Conservation (phyloP, 2,329 filamentous ascomycete species). For the Diaporthe australafricana region DNA sequence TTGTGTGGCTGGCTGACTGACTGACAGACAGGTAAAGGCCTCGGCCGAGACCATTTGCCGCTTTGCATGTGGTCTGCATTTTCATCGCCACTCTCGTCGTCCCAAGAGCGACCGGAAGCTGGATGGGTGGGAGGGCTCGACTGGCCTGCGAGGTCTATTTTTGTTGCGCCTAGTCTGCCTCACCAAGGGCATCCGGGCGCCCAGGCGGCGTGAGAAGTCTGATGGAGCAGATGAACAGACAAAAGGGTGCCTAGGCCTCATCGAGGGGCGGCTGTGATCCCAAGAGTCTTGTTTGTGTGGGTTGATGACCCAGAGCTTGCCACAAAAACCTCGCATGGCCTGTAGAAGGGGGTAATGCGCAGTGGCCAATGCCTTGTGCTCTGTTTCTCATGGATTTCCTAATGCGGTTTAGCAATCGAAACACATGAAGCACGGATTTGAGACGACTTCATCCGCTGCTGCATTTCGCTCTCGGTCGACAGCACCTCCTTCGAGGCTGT, state of each 20-base stretch:
- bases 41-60: not conserved
- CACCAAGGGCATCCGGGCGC: not conserved
- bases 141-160: not conserved
- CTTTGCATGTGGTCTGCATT: not conserved
- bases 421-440: slow-evolving; percentile 29
- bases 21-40: not conserved
- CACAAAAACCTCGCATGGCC: not conserved
- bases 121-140: not conserved
- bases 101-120: not conserved
- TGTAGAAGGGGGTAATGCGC: not conserved
- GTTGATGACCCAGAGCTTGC: not conserved
- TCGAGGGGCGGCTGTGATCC: not conserved
- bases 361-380: not conserved
- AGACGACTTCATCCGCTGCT: slow-evolving; percentile 7
- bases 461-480: slow-evolving; percentile 19
- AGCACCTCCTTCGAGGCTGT: slow-evolving; percentile 15
- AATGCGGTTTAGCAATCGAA: slow-evolving; percentile 4
- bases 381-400: slow-evolving; percentile 22
- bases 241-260: not conserved
- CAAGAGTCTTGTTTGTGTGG: not conserved
- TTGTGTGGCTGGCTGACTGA: too few relatives aligned
- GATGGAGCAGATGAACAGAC: slow-evolving; percentile 9
- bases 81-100: slow-evolving; percentile 2
- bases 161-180: slow-evolving; percentile 7
- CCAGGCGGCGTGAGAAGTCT: slow-evolving; percentile 10